These are phyloP conservation scores for Fusarium incarnatum DNA, from an alignment of 2,329 filamentous ascomycete species.

Conservation along the genomic window DNA sequence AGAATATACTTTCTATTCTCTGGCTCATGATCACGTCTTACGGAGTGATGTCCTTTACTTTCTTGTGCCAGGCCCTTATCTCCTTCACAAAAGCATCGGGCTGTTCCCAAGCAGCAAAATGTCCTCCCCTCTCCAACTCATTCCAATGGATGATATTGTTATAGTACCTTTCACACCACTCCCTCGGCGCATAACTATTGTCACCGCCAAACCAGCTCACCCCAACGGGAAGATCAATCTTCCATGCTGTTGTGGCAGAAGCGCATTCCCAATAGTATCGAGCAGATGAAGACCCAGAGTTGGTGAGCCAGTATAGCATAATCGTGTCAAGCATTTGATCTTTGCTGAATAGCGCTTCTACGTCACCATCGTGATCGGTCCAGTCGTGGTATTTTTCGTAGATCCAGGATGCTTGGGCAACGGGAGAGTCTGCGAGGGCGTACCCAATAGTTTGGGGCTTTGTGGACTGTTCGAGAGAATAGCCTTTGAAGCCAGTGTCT, in stretches of 20 bases:
- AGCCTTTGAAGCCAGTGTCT: conserved; percentile 1
- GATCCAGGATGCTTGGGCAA: conserved; percentile 20
- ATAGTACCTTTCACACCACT: conserved; percentile 9
- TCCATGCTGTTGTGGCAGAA: background rate
- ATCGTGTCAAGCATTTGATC: conserved; percentile 25
- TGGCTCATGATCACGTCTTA: background rate
- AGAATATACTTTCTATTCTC: fast-evolving
- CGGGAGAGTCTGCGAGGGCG: conserved; percentile 15
- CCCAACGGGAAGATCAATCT: conserved; percentile 5
- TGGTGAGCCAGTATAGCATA: conserved; percentile 22
- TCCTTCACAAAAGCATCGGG: background rate
- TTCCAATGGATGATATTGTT: conserved; percentile 1
- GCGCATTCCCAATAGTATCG: conserved; percentile 18
- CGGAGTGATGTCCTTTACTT: background rate
- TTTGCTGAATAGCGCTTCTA: conserved; percentile 10
- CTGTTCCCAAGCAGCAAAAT: conserved; percentile 13
- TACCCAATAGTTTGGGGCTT: conserved; percentile 20
- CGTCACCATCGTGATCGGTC: conserved; percentile 13
- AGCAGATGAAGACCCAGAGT: conserved; percentile 16
- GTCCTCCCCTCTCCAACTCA: background rate
- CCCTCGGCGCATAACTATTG: conserved; percentile 15
- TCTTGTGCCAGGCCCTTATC: background rate
- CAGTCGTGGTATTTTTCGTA: conserved; percentile 23
- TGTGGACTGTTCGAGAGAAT: conserved; percentile 13
- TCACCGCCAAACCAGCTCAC: conserved; percentile 22